A percentile compares a stretch with the other conserved stretches of the same genome.
Evolutionary conservation across 257 asterid species (phyloP).

Genomic region (Parsonsia alboflavescens): DNA sequence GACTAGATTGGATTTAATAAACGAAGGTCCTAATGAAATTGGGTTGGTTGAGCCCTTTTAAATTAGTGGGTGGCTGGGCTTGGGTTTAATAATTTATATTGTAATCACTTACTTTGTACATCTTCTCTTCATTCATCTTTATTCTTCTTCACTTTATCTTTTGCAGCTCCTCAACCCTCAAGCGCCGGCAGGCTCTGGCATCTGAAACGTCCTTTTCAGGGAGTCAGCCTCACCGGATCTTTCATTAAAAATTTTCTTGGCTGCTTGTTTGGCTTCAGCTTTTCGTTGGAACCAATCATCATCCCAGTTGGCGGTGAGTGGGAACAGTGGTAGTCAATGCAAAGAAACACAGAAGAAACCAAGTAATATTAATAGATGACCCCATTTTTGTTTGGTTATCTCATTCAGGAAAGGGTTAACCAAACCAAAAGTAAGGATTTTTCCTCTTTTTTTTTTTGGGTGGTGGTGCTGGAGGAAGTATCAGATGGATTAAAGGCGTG

Average conservation of each 20-base stretch:
- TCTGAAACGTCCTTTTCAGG: not conserved
- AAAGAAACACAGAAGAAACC: slow-evolving; percentile 3
- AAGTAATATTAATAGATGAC: slow-evolving; percentile 6
- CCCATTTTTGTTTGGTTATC: slow-evolving; percentile 5
- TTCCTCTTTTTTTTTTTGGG: no score
- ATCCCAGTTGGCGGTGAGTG: slow-evolving; percentile 7
- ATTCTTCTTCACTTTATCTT: no score
- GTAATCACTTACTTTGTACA: no score
- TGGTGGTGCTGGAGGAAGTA: slow-evolving; percentile 16
- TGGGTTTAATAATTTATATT: no score
- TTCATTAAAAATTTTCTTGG: not conserved
- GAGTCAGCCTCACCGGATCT: not conserved
- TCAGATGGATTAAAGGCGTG: slow-evolving; percentile 42
- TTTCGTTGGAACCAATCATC: not conserved
- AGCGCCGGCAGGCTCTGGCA: not conserved
- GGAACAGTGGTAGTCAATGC: slow-evolving; percentile 13
- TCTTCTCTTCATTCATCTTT: no score
- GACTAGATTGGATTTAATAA: no score
- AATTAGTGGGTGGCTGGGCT: no score
- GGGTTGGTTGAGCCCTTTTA: no score
- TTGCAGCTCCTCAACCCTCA: no score
- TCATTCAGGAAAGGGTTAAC: not conserved
- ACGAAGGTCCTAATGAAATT: no score
- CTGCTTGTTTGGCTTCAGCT: not conserved
- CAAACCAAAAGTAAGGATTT: not conserved